Evolutionary conservation across 1,284 basidiomycete species (phyloP).

Genomic region (Ceratobasidium sp.): DNA sequence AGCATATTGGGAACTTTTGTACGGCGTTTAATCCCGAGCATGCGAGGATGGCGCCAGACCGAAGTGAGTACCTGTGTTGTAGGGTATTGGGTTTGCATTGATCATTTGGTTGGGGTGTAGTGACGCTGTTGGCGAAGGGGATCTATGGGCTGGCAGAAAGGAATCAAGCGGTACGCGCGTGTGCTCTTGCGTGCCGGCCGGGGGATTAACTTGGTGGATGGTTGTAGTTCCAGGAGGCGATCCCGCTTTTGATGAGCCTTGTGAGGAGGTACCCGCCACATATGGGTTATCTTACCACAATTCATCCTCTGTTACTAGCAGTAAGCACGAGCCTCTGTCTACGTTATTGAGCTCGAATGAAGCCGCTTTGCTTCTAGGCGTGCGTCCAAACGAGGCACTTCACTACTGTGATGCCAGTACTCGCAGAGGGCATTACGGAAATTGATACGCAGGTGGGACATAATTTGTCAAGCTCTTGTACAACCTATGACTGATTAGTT

Average conservation of each 20-base stretch:
- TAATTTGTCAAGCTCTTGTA: constrained; percentile 54
- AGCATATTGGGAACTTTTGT: constrained; percentile 67
- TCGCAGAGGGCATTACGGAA: constrained; percentile 66
- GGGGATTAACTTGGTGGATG: constrained; percentile 40
- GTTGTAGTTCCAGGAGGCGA: constrained; percentile 60
- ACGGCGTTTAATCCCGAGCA: constrained; percentile 66
- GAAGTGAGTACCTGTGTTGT: constrained; percentile 59
- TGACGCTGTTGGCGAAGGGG: constrained; percentile 63
- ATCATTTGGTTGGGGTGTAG: constrained; percentile 31
- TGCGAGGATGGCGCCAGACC: constrained; percentile 71
- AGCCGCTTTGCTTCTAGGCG: constrained; percentile 47
- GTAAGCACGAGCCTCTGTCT: constrained; percentile 44
- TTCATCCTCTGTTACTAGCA: constrained; percentile 70
- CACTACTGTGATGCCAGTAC: constrained; percentile 65
- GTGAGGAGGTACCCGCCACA: constrained; percentile 68
- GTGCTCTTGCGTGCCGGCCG: constrained; percentile 51
- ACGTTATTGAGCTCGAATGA: constrained; percentile 4
- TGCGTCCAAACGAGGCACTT: constrained; percentile 64
- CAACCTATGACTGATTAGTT: neutral
- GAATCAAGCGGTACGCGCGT: constrained; percentile 57
- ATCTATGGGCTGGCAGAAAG: constrained; percentile 57
- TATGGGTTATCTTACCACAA: constrained; percentile 68
- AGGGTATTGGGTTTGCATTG: constrained; percentile 23
- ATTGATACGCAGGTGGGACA: constrained; percentile 53
- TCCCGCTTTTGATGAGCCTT: constrained; percentile 68